phyloP scores from a whole-genome alignment of 495 filamentous ascomycete genomes.

The Trichocladium uniseriatum region DNA sequence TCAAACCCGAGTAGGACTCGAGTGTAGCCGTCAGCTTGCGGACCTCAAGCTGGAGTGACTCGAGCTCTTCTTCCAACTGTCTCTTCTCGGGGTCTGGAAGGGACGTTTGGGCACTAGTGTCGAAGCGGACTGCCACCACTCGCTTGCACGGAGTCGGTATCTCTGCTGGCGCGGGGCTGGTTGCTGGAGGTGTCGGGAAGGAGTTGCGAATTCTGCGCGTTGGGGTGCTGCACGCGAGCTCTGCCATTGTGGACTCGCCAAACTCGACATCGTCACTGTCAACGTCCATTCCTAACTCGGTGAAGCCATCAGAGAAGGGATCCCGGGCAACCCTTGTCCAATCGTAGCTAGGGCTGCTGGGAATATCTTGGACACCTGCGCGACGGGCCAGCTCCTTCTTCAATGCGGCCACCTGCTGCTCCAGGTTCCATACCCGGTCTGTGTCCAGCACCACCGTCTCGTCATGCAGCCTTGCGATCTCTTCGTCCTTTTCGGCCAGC shows the following conservation, averaged over 20 bases:
- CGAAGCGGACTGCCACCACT: neutral
- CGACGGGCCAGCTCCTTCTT: slow-evolving; percentile 24
- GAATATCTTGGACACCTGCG: slow-evolving; percentile 18
- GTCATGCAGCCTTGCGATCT: slow-evolving; percentile 41
- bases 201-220: slow-evolving; percentile 27
- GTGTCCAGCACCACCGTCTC: slow-evolving; percentile 38
- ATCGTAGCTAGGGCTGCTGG: slow-evolving; percentile 23
- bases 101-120: slow-evolving; percentile 28
- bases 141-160: slow-evolving; percentile 30
- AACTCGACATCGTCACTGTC: slow-evolving; percentile 26
- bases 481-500: slow-evolving; percentile 41
- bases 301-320: slow-evolving; percentile 34
- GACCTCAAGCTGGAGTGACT: slow-evolving; percentile 31
- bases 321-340: slow-evolving; percentile 37
- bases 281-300: slow-evolving; percentile 23
- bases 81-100: slow-evolving; percentile 39
- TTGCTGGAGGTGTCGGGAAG: slow-evolving; percentile 43
- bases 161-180: slow-evolving; percentile 27
- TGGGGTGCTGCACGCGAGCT: slow-evolving; percentile 36
- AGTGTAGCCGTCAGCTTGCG: slow-evolving; percentile 30
- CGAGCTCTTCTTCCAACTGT: slow-evolving; percentile 30
- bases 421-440: slow-evolving; percentile 35
- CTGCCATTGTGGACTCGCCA: slow-evolving; percentile 30
- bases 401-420: slow-evolving; percentile 30
- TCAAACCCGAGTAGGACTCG: slow-evolving; percentile 29